Evolutionary conservation across 108 stramenopile genomes (phyloP).

Genomic region (Nitzschia putrida): DNA sequence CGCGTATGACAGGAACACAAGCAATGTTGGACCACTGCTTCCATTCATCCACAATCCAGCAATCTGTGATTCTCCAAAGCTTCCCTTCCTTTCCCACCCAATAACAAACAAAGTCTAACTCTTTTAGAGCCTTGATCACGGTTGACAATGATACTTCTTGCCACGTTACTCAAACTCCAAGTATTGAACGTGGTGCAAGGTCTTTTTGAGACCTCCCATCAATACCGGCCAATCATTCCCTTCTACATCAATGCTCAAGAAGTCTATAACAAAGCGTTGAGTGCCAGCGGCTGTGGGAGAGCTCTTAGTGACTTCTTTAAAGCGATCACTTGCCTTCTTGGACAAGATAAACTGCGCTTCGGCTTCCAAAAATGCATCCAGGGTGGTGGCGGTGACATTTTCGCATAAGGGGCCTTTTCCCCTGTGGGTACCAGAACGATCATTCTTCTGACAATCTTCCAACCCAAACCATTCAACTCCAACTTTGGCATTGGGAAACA

Average conservation of each 20-base stretch:
- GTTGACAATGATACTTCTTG: constrained; percentile 18
- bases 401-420: neutral
- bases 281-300: neutral
- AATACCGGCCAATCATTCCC: constrained; percentile 10
- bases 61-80: constrained; percentile 54
- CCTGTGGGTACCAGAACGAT: neutral
- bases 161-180: constrained; percentile 8
- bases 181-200: neutral
- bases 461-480: constrained; percentile 4
- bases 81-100: constrained; percentile 41
- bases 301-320: neutral
- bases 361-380: neutral
- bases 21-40: constrained; percentile 71
- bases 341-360: neutral
- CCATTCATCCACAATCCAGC: constrained; percentile 43
- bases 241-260: constrained; percentile 2
- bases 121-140: constrained; percentile 21
- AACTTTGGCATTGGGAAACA: constrained; percentile 23
- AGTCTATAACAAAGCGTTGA: constrained; percentile 3
- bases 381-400: neutral
- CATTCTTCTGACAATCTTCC: constrained; percentile 21
- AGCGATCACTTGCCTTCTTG: neutral
- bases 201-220: neutral
- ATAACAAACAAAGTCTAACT: constrained; percentile 42
- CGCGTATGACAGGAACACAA: constrained; percentile 54